phyloP scores from a whole-genome alignment of 2,329 filamentous ascomycete species.

The Arachnomyces sp. region DNA sequence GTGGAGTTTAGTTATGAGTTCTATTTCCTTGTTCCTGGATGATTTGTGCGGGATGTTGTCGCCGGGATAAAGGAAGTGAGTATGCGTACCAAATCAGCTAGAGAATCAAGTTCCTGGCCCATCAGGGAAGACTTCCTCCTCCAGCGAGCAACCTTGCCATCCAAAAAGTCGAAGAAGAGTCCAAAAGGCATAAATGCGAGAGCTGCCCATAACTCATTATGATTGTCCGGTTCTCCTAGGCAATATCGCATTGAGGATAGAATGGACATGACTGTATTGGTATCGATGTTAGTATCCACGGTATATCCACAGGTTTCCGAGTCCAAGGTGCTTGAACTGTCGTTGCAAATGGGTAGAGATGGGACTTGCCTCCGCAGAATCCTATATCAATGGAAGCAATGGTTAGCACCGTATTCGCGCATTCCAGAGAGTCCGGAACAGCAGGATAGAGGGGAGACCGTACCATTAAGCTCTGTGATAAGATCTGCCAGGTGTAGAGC shows the following conservation, averaged over 20 bases:
- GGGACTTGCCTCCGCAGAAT: conserved; percentile 41
- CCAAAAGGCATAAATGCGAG: conserved; percentile 85
- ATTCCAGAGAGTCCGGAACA: background rate
- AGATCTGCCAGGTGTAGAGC: conserved; percentile 45
- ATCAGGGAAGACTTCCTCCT: conserved; percentile 94
- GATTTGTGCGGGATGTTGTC: too few relatives aligned
- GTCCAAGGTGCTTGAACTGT: background rate
- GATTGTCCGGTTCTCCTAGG: conserved; percentile 59
- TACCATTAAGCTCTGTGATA: conserved; percentile 45
- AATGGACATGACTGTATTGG: conserved; percentile 69
- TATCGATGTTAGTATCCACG: conserved; percentile 8
- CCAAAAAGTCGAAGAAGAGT: conserved; percentile 96
- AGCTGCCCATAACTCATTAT: conserved; percentile 69
- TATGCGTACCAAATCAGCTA: conserved; percentile 76
- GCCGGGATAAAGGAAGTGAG: conserved; percentile 1
- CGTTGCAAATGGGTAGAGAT: conserved; percentile 1
- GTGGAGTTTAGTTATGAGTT: too few relatives aligned
- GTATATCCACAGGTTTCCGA: conserved; percentile 16
- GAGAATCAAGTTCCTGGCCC: conserved; percentile 93
- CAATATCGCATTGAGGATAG: conserved; percentile 94
- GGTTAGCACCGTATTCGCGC: conserved; percentile 15
- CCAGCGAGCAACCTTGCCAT: conserved; percentile 94
- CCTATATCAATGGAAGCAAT: conserved; percentile 22
- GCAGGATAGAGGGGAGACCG: conserved; percentile 7
- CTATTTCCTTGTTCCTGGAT: too few relatives aligned